Conservation (phyloP, 2,329 filamentous ascomycete genomes). For the Lachnellula cervina region DNA sequence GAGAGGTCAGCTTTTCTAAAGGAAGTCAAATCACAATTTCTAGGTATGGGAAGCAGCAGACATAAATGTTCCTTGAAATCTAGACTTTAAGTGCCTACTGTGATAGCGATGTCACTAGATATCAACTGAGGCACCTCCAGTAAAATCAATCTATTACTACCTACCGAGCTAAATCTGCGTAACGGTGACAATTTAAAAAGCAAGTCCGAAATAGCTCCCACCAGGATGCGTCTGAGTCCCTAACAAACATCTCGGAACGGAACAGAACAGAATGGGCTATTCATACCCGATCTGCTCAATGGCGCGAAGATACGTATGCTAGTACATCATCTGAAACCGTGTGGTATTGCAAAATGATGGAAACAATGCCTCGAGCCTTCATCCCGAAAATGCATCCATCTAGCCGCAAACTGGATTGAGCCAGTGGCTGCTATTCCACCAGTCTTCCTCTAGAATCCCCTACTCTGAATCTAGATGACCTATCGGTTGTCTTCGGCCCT, state of each 20-base stretch:
- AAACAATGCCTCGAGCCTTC: too few species aligned
- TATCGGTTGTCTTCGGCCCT: too few species aligned
- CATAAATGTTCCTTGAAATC: background rate
- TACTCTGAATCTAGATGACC: too few species aligned
- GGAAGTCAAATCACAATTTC: too few species aligned
- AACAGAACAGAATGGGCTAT: background rate
- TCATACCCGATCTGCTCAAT: background rate
- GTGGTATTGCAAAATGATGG: background rate
- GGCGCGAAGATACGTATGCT: background rate
- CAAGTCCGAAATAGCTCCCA: background rate
- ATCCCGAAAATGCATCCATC: too few species aligned
- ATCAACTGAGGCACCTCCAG: background rate
- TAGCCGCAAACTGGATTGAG: too few species aligned
- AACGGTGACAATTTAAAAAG: background rate
- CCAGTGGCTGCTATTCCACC: too few species aligned
- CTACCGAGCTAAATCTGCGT: background rate
- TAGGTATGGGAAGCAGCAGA: background rate
- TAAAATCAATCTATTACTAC: background rate
- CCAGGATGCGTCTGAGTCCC: background rate
- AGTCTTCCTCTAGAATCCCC: too few species aligned
- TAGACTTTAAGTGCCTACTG: background rate
- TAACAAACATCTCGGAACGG: background rate
- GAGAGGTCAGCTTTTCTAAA: too few species aligned
- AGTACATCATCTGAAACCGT: background rate
- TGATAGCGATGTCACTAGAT: background rate